Base-by-base conservation (phyloP, 805 yeast species). In the Metschnikowia dekortorum region DNA sequence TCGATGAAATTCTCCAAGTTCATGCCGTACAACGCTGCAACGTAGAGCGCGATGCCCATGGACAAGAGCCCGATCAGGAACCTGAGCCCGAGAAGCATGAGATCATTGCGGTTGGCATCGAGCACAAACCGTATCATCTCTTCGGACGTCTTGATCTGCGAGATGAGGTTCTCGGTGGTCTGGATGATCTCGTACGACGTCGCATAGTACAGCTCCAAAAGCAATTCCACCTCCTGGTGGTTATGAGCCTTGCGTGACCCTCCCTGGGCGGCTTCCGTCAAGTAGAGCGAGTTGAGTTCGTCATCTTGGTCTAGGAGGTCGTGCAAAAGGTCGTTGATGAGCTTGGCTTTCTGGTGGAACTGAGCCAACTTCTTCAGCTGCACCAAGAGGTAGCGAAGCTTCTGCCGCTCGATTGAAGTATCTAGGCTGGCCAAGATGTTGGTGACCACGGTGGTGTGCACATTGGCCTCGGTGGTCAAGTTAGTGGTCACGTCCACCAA, bases 181-280 rank as follows among this genome's bases (percentile, higher is more conserved):
- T 94, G 98, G 2, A 92, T 97, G 54, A 94, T 87, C 60, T 95
- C 97, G 69, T 92, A 98, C 52, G 88, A 81, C 48, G 92, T 95
- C 47, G 85, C 85, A 60, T 88, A 89, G 71, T 94, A 94, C 1
- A 96, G 85, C 62, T 94, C 99, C 26, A 94, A 68, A 46, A 94
- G 74, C 74, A 94, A 77, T 63, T 94, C 99, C 18, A 90, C 87
- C 60, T 94, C 98, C 39, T 84, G 83, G 64, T 88, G 96, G 56
- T 89, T 87, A 46, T 80, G 80, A 2, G 78, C 76, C 13, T 69
- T 65, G 32, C 88, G 68, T 0, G 77, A 73, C 1, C 30, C 60
- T 39, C 65, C 87, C 67, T 46, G 58, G 45, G 50, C 65, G 50
- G 65, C 83, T 45, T 83, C 94, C 0, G 92, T 83, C 41, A 94